phyloP scores from a whole-genome alignment of 495 filamentous ascomycete genomes.

The Podospora bellae-mahoneyi region DNA sequence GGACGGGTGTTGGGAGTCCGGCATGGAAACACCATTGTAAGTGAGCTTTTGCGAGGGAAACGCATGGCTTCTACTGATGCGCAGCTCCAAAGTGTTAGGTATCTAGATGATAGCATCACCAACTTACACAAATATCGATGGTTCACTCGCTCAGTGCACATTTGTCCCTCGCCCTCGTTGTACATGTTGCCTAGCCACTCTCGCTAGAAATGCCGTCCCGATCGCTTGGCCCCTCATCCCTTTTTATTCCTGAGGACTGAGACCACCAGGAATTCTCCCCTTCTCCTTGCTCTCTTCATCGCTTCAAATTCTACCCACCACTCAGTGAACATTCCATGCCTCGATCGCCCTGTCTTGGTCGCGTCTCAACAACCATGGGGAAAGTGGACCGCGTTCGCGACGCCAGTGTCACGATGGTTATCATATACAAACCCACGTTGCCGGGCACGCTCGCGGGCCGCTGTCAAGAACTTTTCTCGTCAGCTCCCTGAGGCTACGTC shows the following conservation, averaged over 20 bases:
- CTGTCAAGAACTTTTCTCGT: neutral
- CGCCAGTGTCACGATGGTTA: neutral
- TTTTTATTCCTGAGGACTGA: slow-evolving; percentile 5
- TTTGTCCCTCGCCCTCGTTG: neutral
- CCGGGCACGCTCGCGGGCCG: neutral
- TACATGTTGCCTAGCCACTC: neutral
- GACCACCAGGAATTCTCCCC: neutral
- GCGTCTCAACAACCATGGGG: slow-evolving; percentile 1
- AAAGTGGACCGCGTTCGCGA: slow-evolving; percentile 7
- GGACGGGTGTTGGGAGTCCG: neutral
- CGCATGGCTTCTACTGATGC: neutral
- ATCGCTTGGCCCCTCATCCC: neutral
- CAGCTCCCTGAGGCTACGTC: neutral
- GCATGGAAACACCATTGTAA: neutral
- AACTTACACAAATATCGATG: neutral
- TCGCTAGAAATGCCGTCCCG: neutral
- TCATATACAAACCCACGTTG: neutral
- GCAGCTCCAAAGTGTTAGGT: neutral
- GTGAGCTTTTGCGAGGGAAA: neutral
- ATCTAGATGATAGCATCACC: neutral
- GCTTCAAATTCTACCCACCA: neutral
- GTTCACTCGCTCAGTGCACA: neutral
- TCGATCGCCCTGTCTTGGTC: slow-evolving; percentile 3
- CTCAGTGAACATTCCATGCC: slow-evolving; percentile 8
- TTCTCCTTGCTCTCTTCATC: neutral